These are phyloP conservation scores for Yarrowia galli DNA, from an alignment of 1,139 yeast genomes.

Conservation along the genomic window DNA sequence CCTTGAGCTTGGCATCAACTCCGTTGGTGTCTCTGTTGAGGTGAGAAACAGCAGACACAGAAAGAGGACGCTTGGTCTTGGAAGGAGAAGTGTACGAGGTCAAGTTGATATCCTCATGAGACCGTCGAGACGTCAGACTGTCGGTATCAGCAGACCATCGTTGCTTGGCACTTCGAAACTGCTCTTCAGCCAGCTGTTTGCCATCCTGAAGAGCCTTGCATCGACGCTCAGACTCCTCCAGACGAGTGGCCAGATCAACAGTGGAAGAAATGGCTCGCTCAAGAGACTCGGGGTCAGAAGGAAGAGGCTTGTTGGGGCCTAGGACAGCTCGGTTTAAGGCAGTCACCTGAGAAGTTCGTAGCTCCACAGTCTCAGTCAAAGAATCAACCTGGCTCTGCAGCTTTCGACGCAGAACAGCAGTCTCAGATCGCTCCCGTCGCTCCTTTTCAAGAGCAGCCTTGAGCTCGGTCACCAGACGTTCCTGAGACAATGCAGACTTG, in stretches of 20 bases:
- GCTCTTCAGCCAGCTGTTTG: constrained; percentile 47
- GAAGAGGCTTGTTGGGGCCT: constrained; percentile 37
- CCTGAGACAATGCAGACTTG: constrained; percentile 46
- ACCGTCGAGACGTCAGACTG: constrained; percentile 42
- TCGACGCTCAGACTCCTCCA: constrained; percentile 47
- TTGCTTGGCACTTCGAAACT: constrained; percentile 47
- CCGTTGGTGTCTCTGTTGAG: constrained; percentile 24
- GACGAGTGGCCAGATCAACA: constrained; percentile 47
- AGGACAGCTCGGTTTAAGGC: constrained; percentile 46
- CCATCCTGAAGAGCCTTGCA: constrained; percentile 48
- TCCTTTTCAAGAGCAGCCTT: constrained; percentile 45
- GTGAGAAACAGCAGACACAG: constrained; percentile 39
- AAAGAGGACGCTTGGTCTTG: constrained; percentile 31
- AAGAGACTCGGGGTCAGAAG: constrained; percentile 41
- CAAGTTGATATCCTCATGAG: constrained; percentile 42
- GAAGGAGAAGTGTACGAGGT: constrained; percentile 38
- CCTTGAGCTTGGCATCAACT: constrained; percentile 11
- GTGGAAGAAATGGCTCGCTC: constrained; percentile 43
- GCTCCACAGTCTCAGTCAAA: constrained; percentile 45
- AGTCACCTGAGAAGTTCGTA: constrained; percentile 46
- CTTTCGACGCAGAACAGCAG: constrained; percentile 47
- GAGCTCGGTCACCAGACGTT: constrained; percentile 44
- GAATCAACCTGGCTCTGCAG: constrained; percentile 45
- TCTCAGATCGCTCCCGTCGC: constrained; percentile 47
- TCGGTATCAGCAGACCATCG: constrained; percentile 47